Evolutionary conservation across 148 eudicot genomes (phyloP).

Genomic region (Limonium bicolor): DNA sequence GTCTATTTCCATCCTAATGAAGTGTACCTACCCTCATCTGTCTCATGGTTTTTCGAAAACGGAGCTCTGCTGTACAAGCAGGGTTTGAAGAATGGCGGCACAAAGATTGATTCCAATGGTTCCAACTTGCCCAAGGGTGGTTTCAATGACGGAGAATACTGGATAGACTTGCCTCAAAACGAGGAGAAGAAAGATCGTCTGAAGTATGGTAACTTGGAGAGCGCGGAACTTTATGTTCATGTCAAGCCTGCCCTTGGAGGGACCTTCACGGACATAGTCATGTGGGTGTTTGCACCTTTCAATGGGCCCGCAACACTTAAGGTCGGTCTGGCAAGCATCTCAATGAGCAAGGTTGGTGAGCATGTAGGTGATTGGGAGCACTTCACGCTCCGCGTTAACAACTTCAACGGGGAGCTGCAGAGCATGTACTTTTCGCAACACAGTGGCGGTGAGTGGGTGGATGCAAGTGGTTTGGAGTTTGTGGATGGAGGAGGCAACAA

Average conservation of each 20-base stretch:
- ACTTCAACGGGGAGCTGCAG: constrained; percentile 72
- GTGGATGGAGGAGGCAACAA: constrained; percentile 58
- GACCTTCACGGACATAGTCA: constrained; percentile 74
- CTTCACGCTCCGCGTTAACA: constrained; percentile 75
- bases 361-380: constrained; percentile 98
- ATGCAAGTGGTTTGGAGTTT: constrained; percentile 54
- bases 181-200: constrained; percentile 26
- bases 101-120: constrained; percentile 51
- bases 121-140: constrained; percentile 64
- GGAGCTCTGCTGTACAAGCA: constrained; percentile 55
- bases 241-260: constrained; percentile 92
- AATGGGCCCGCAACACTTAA: constrained; percentile 81
- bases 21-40: constrained; percentile 76
- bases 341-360: constrained; percentile 47
- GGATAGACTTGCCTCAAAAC: constrained; percentile 72
- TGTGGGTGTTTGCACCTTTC: constrained; percentile 97
- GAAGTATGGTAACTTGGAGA: constrained; percentile 56
- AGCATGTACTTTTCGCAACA: constrained; percentile 71
- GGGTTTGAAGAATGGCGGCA: constrained; percentile 33
- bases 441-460: constrained; percentile 78
- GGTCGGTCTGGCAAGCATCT: constrained; percentile 33
- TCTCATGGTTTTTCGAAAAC: constrained; percentile 76
- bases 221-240: constrained; percentile 77
- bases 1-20: constrained; percentile 84
- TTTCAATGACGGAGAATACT: constrained; percentile 51